Percentiles rank a stretch among this genome's conserved stretches.
Evolutionary conservation across 2,329 filamentous ascomycete species (phyloP).

Genomic region (Keithomyces neogunnii): DNA sequence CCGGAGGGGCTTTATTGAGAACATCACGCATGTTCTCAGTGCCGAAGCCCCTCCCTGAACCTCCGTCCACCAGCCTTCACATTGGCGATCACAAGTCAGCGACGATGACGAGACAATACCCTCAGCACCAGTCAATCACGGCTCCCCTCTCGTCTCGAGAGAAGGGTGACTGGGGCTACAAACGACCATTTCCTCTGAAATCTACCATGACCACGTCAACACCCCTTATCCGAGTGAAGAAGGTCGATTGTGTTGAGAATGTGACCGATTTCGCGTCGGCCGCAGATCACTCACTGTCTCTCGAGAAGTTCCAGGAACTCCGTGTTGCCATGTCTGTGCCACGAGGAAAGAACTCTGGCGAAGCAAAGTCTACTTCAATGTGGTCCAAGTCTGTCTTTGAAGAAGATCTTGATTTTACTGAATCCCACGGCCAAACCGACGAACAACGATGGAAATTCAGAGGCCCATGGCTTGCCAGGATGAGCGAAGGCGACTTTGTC

Average conservation of each 20-base stretch:
- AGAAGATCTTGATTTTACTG: constrained; percentile 45
- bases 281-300: constrained; percentile 69
- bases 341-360: constrained; percentile 12
- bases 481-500: constrained; percentile 52
- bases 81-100: constrained; percentile 26
- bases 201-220: constrained; percentile 63
- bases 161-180: constrained; percentile 87
- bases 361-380: constrained; percentile 8
- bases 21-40: constrained; percentile 85
- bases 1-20: constrained; percentile 65
- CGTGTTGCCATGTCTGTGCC: constrained; percentile 60
- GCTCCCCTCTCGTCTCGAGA: constrained; percentile 64
- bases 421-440: constrained; percentile 26
- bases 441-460: constrained; percentile 56
- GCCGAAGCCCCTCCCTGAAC: constrained; percentile 62
- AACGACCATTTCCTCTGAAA: constrained; percentile 70
- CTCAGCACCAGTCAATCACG: constrained; percentile 75
- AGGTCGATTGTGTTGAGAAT: constrained; percentile 78
- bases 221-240: constrained; percentile 68
- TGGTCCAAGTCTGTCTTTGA: constrained; percentile 50
- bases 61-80: constrained; percentile 37
- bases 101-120: constrained; percentile 61
- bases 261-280: constrained; percentile 84
- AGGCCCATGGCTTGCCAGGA: constrained; percentile 58
- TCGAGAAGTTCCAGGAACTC: constrained; percentile 82